Base-by-base conservation (phyloP, 2,329 filamentous ascomycete genomes). In the Blastomyces emzantsi region DNA sequence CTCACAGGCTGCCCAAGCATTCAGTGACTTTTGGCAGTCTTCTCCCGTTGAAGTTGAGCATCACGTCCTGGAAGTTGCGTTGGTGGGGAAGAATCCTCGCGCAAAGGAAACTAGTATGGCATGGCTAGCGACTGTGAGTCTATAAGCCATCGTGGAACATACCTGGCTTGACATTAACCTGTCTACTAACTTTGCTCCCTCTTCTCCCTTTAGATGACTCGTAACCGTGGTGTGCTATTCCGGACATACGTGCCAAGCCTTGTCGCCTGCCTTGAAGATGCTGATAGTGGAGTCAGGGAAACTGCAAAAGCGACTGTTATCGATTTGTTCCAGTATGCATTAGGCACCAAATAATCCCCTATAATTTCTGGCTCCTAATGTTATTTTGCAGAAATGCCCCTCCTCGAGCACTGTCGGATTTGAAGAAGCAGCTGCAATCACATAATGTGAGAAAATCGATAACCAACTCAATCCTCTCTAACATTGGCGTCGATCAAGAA, bases 361-460 rank as follows among this genome's bases (percentile, higher is more conserved):
- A 8, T 59, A 28, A 19, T 8, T 43, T 43, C 49, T 58, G 22
- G 41, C 56, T 55, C 47, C 54, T 25, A 36, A 28, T 41, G 33
- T 19, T 43, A 36, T 41, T 55, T 60, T 52, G 33, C 62, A 90
- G 89, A 67, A 86, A 85, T 70, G 92, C 91, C 0, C 89, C 92
- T 19, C 88, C 89, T 67, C 82, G 87, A 63, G 93, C 92, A 60
- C 96, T 96, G 74, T 89, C 89, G 1, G 92, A 97, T 71, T 79
- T 97, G 43, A 94, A 94, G 78, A 89, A 86, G 72, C 91, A 96
- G 76, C 81, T 97, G 65, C 88, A 89, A 73, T 87, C 86, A 70
- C 89, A 90, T 75, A 91, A 91, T 71, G 90, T 97, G 60, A 86
- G 93, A 54, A 90, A 91, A 66, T 88, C 90, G 17, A 97, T 96